These are phyloP conservation scores for Claviceps sp. DNA, from an alignment of 2,329 filamentous ascomycete species.

Conservation along the genomic window DNA sequence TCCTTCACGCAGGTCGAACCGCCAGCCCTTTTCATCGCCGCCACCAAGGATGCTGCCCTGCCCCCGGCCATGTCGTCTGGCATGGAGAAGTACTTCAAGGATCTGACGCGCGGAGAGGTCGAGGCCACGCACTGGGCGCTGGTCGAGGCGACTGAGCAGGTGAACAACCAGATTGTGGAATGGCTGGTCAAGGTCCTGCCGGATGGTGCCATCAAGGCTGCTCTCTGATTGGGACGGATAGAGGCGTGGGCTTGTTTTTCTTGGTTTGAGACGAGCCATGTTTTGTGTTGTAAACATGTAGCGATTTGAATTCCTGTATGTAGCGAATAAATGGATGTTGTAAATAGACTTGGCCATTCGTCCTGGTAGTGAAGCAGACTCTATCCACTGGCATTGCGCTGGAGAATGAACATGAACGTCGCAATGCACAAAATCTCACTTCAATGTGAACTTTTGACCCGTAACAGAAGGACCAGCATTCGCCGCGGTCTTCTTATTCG, in stretches of 20 bases:
- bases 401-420: no score
- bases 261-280: no score
- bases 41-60: slow-evolving; percentile 57
- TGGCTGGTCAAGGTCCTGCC: slow-evolving; percentile 42
- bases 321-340: no score
- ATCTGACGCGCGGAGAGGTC: slow-evolving; percentile 53
- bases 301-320: no score
- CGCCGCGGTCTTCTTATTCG: slow-evolving; percentile 34
- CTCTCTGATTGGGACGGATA: slow-evolving; percentile 9
- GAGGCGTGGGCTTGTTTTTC: neutral
- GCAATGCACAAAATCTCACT: slow-evolving; percentile 22
- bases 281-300: no score
- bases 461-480: slow-evolving; percentile 37
- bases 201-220: slow-evolving; percentile 15
- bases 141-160: slow-evolving; percentile 55
- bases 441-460: slow-evolving; percentile 49
- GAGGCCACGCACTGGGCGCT: slow-evolving; percentile 70
- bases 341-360: no score
- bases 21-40: slow-evolving; percentile 64
- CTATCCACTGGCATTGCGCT: no score
- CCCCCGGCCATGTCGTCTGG: slow-evolving; percentile 54
- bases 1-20: slow-evolving; percentile 41
- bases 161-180: slow-evolving; percentile 53
- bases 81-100: slow-evolving; percentile 56
- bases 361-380: no score